Evolutionary conservation across 2,329 filamentous ascomycete species (phyloP), one percentile per base, ranked within the genome.

Genomic region (Aspergillus fijiensis): DNA sequence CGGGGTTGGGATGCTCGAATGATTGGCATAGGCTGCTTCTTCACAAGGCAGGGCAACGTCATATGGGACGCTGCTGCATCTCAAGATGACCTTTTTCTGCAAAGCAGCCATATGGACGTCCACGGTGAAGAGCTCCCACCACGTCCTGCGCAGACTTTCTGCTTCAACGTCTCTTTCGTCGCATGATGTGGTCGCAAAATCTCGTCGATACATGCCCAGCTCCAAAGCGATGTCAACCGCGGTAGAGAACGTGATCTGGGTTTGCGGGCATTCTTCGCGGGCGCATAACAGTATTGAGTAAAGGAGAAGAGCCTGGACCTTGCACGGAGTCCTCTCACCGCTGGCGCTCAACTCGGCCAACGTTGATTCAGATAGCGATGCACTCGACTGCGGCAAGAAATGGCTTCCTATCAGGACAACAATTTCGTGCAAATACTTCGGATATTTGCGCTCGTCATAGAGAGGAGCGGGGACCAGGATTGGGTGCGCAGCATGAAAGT

Each of bases 71-170:
- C 92, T 92, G 54, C 85, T 87, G 55, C 89, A 90, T 60, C 85
- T 83, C 89, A 91, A 61, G 6, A 65, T 64, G 31, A 68, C 70
- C 16, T 63, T 68, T 23, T 69, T 68, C 29, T 69, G 69, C 11
- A 94, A 85, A 11, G 89, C 89, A 3, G 91, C 89, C 67, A 95
- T 84, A 83, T 93, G 89, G 52, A 89, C 90, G 69, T 96, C 91
- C 11, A 89, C 84, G 31, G 90, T 84, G 69, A 88, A 92, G 29
- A 90, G 69, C 67, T 85, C 91, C 92, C 92, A 96, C 92, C 92
- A 96, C 0, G 92, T 96, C 62, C 92, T 82, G 31, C 91, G 84
- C 85, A 90, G 89, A 71, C 89, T 91, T 75, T 96, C 92, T 70
- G 94, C 90, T 19, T 93, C 72, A 1, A 90, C 79, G 0, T 67